Evolutionary conservation across 148 eudicot species (phyloP), one percentile per base, ranked within the genome.

Genomic region (Agrostemma githago): DNA sequence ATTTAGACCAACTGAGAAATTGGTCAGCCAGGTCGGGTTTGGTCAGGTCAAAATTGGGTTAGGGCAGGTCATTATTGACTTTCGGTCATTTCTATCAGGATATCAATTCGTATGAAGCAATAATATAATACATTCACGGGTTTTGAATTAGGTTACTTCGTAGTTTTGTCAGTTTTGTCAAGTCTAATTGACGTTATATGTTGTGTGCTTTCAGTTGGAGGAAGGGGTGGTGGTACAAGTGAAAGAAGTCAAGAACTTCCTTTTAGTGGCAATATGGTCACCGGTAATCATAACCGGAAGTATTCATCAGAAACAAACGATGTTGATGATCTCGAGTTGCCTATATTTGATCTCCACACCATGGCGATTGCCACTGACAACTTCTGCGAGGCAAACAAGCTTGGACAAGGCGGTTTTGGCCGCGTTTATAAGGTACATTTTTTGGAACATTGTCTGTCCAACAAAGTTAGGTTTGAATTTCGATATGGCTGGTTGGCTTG

Each of bases 361-460:
- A 62, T 83, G 37, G 79, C 57, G 6, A 51, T 67, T 15, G 86
- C 84, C 42, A 83, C 84, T 12, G 73, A 83, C 58, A 78, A 77
- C 61, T 83, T 83, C 56, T 73, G 81, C 1, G 78, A 81, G 66
- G 66, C 68, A 2, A 78, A 75, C 57, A 83, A 80, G 17, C 77
- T 83, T 12, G 86, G 86, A 20, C 84, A 83, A 72, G 86, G 86
- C 43, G 86, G 86, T 41, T 83, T 83, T 75, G 86, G 86, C 17
- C 71, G 72, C 26, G 84, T 82, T 14, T 82, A 82, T 20, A 82
- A 82, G 84, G 84, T 82, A 74, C 15, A 46, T 53, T 60, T 58
- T 11, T 9, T 48, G 54, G 34, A 26, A 26, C 34, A 26, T 1
- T 26, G 8, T 4, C 12, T 9, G 15, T 48, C 12, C 2, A 48